Percentiles rank a stretch among this genome's conserved stretches.
Conservation (phyloP, 1,139 yeast genomes). For the Suhomyces bokatorum region DNA sequence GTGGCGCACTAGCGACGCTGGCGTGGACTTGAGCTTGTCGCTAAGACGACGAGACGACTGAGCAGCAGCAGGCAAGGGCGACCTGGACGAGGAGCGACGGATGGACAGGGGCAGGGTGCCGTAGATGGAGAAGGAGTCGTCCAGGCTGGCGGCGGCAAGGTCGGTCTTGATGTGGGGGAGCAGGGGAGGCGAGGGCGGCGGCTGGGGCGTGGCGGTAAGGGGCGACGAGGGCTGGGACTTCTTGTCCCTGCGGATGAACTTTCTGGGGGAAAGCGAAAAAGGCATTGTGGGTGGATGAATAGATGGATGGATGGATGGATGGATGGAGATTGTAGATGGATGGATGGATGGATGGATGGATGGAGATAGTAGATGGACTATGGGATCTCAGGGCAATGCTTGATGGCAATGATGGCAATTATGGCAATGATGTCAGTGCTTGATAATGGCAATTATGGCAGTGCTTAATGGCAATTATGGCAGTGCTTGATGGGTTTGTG, state of each 20-base stretch:
- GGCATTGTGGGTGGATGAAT: constrained; percentile 5
- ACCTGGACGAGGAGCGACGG: constrained; percentile 5
- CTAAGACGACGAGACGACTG: constrained; percentile 17
- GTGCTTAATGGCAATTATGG: no score
- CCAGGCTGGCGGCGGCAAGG: neutral
- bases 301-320: neutral
- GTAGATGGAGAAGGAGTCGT: neutral
- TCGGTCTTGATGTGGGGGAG: constrained; percentile 6
- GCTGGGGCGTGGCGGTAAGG: neutral
- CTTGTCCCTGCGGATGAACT: constrained; percentile 3
- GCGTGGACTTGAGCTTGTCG: constrained; percentile 36
- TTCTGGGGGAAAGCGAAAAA: constrained; percentile 10
- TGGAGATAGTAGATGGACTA: no score
- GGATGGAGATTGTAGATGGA: no score
- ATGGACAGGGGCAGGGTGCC: constrained; percentile 7
- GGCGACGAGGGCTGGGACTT: constrained; percentile 1
- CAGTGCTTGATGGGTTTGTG: no score
- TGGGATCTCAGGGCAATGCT: no score
- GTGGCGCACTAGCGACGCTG: constrained; percentile 42
- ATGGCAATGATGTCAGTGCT: no score
- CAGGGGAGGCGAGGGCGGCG: constrained; percentile 1
- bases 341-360: no score
- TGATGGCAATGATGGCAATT: no score
- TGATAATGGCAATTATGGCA: no score
- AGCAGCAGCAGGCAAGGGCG: constrained; percentile 16